Evolutionary conservation across 2,329 filamentous ascomycete species (phyloP).

Genomic region (Ascochyta viciae-villosae): DNA sequence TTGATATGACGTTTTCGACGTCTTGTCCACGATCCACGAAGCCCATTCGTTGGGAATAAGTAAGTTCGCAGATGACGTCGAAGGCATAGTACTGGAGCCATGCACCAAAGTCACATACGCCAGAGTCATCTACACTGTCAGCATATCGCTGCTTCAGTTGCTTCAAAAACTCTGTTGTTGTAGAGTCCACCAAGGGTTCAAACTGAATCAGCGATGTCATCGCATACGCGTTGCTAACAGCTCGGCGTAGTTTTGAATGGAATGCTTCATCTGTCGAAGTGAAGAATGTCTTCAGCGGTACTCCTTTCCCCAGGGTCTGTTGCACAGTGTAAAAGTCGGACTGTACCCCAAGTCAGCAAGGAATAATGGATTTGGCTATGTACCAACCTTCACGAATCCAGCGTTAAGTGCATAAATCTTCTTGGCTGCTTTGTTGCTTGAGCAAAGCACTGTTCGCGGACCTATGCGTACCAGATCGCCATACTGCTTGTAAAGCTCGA

Average conservation of each 20-base stretch:
- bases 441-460: slow-evolving; percentile 79
- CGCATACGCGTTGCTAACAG: slow-evolving; percentile 50
- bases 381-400: slow-evolving; percentile 23
- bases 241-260: slow-evolving; percentile 43
- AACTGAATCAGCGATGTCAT: slow-evolving; percentile 47
- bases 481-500: slow-evolving; percentile 69
- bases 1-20: slow-evolving; percentile 18
- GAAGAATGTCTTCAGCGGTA: slow-evolving; percentile 37
- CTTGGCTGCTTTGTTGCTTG: slow-evolving; percentile 63
- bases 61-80: slow-evolving; percentile 47
- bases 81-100: slow-evolving; percentile 51
- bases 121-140: slow-evolving; percentile 1
- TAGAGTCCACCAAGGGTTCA: slow-evolving; percentile 34
- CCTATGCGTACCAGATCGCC: slow-evolving; percentile 80
- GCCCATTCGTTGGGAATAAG: slow-evolving; percentile 26
- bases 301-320: slow-evolving; percentile 31
- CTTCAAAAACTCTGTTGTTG: slow-evolving; percentile 27
- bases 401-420: slow-evolving; percentile 22
- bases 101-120: slow-evolving; percentile 26
- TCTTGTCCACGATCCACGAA: slow-evolving; percentile 27
- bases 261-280: slow-evolving; percentile 50
- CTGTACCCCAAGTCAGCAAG: slow-evolving; percentile 6
- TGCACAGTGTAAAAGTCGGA: slow-evolving; percentile 41
- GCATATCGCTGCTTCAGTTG: slow-evolving; percentile 17
- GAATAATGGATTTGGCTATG: neutral